phyloP scores from a whole-genome alignment of 148 eudicot species.

The Silene latifolia region DNA sequence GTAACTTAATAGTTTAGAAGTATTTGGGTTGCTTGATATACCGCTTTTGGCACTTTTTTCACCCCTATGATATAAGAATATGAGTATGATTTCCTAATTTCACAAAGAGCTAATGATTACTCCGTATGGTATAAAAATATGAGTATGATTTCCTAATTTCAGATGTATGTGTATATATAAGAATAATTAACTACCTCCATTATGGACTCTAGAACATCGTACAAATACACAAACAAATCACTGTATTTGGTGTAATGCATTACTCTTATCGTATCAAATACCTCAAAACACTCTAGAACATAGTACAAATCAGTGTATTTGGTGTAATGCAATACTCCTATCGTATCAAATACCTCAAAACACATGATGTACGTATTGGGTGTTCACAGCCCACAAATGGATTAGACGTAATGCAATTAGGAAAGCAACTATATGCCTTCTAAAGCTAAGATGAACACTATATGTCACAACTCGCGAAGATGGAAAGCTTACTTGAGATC shows the following conservation, averaged over 20 bases:
- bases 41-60: too few species aligned
- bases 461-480: background rate
- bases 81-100: background rate
- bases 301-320: too few species aligned
- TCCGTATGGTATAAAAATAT: too few species aligned
- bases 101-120: too few species aligned
- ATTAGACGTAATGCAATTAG: background rate
- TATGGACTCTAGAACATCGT: background rate
- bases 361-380: background rate
- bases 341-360: background rate
- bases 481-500: slow-evolving; percentile 77
- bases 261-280: too few species aligned
- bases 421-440: background rate
- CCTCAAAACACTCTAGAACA: too few species aligned
- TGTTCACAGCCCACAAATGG: background rate
- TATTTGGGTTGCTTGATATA: too few species aligned
- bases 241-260: too few species aligned
- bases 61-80: background rate
- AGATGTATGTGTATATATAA: background rate
- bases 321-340: background rate
- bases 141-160: background rate
- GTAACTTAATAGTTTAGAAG: background rate
- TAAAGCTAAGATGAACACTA: background rate
- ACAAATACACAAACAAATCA: background rate
- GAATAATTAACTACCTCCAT: too few species aligned